Conservation (phyloP, 148 eudicot genomes). For the Silene conica region DNA sequence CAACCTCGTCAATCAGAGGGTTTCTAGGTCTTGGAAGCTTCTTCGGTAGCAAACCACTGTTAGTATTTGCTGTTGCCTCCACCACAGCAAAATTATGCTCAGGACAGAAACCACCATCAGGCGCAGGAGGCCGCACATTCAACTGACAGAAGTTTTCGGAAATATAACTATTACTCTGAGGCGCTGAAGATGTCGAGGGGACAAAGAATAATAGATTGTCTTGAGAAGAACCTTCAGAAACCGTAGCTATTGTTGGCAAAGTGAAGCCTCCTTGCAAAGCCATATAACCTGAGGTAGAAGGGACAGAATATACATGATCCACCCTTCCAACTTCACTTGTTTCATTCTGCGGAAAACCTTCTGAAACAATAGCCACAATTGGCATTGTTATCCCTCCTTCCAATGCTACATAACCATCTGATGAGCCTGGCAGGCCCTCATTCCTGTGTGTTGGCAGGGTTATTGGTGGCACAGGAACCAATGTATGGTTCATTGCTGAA, state of each 20-base stretch:
- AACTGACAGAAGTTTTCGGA: constrained; percentile 22
- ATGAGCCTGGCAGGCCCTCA: constrained; percentile 22
- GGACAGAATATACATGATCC: constrained; percentile 11
- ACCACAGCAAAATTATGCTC: constrained; percentile 14
- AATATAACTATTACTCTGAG: constrained; percentile 20
- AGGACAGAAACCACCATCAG: constrained; percentile 19
- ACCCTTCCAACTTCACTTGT: constrained; percentile 16
- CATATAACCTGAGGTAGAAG: constrained; percentile 20
- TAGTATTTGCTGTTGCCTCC: constrained; percentile 20
- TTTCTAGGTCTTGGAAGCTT: constrained; percentile 77
- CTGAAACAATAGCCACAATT: constrained; percentile 17
- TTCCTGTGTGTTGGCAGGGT: constrained; percentile 6
- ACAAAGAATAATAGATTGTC: constrained; percentile 2
- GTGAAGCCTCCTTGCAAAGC: constrained; percentile 21
- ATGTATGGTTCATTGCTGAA: constrained; percentile 18
- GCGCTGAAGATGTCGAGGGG: constrained; percentile 15
- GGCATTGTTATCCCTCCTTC: constrained; percentile 24
- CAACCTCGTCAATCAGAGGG: constrained; percentile 83
- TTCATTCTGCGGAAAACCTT: constrained; percentile 18
- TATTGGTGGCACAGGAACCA: constrained; percentile 14
- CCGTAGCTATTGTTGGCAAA: constrained; percentile 19
- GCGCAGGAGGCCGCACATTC: constrained; percentile 17
- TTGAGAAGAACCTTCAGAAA: constrained; percentile 20
- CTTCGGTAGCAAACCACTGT: constrained; percentile 41
- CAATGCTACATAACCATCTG: constrained; percentile 19